These are phyloP conservation scores for Penicillium atrosanguineum DNA, from an alignment of 495 filamentous ascomycete genomes.

Conservation along the genomic window DNA sequence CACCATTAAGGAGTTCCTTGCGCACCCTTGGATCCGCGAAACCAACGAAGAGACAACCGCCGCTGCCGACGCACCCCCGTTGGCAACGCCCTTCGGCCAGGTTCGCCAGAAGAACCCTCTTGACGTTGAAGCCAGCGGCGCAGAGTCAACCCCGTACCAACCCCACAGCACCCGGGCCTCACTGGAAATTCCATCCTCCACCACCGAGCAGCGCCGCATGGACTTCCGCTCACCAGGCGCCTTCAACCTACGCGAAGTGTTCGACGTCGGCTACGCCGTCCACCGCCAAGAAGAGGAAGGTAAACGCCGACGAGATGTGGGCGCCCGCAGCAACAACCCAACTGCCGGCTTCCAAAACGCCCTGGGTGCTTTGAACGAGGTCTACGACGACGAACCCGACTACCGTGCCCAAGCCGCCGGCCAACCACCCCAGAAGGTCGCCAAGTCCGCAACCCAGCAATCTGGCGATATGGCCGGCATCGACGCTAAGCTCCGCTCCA, in stretches of 20 bases:
- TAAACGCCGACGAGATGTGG: constrained; percentile 75
- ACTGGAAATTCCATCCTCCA: constrained; percentile 48
- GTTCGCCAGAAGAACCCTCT: constrained; percentile 47
- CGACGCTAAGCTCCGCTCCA: constrained; percentile 80
- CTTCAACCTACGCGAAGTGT: constrained; percentile 93
- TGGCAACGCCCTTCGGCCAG: constrained; percentile 61
- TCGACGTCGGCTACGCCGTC: constrained; percentile 95
- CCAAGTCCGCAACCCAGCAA: constrained; percentile 55
- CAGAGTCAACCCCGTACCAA: constrained; percentile 44
- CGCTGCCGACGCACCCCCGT: constrained; percentile 73
- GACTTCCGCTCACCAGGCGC: constrained; percentile 97
- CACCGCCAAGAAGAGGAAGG: constrained; percentile 95
- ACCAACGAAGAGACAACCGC: constrained; percentile 71
- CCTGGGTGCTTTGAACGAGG: constrained; percentile 69
- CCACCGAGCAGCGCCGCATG: constrained; percentile 58
- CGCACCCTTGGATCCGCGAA: constrained; percentile 85
- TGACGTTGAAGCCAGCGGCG: constrained; percentile 28
- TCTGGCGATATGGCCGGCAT: constrained; percentile 66
- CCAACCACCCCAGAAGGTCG: constrained; percentile 63
- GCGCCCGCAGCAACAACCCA: constrained; percentile 58
- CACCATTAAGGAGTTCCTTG: constrained; percentile 82
- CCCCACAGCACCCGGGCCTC: constrained; percentile 41
- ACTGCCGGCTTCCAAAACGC: constrained; percentile 42
- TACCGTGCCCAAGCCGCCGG: constrained; percentile 32
- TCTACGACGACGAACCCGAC: constrained; percentile 59